Base-by-base conservation (phyloP, 768 basidiomycete genomes). In the Phlegmacium glaucopus region DNA sequence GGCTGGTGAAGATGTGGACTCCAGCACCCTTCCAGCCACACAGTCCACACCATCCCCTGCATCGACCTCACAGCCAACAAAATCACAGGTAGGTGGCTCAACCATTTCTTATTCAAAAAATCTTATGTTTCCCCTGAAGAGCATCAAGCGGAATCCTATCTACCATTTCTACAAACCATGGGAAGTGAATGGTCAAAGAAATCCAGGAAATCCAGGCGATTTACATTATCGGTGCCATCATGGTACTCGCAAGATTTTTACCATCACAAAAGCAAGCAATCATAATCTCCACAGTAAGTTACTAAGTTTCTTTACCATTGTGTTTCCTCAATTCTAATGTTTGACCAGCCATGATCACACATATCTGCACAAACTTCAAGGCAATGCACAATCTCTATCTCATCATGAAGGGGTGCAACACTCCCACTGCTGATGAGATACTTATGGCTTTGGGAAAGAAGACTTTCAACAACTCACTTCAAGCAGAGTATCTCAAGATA, bases 201-300 rank as follows among this genome's bases (percentile, higher is more conserved):
- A 44, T 8, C 12, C 12, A 16, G 39, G 28, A 28, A n/a, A 26
- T 27, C 16, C 7, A 11, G 13, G 42, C 8, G 42, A 44, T 44
- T 11, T 11, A n/a, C 28, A 44, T 44, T 44, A 44, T 28, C 11
- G 30, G 42, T 44, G 42, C 42, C 30, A 44, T n/a, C 42, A 44
- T 29, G 42, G 42, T 8, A 44, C n/a, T 29, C 18, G 27, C 13
- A 26, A 44, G n/a, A 30, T 29, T 28, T 30, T 44, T 10, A 27
- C 22, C 27, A 44, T 44, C 42, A 27, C 13, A 13, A 27, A 26
- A 27, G 27, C 15, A 26, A 44, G 26, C 25, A 44, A 44, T n/a
- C 30, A 30, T 44, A 17, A 28, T 18, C 28, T 44, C 15, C 26
- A 44, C 18, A 28, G 42, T 44, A 25, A 10, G 28, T 26, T 30